Base-by-base conservation (phyloP, 306 rosid species). In the Inga oerstediana region DNA sequence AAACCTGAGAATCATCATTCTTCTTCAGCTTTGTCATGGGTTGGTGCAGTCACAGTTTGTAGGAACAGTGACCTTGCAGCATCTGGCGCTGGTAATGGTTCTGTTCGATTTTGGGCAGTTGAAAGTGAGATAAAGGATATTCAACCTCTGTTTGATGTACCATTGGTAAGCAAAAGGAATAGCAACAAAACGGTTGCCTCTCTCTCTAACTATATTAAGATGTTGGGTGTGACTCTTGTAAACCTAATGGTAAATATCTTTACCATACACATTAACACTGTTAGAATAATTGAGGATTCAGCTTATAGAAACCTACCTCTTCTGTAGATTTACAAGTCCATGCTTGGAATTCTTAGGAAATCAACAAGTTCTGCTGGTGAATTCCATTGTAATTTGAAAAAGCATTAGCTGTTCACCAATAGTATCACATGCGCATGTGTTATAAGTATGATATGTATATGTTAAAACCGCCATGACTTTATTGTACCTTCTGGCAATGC, bases 21-120 rank as follows among this genome's bases (percentile, higher is more conserved):
- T 87, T 86, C 67, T 27, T 91, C 94, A 24, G 92, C 88, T 69
- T 76, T 75, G 75, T 94, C 97, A 17, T 96, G 99, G 98, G 93
- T 96, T 80, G 90, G 97, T 87, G 92, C 97, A 9, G 88, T 94
- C 52, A 61, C 89, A 39, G 92, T 89, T 76, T 96, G 99, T 85
- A 84, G 94, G 79, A 90, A 89, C 82, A 94, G 97, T 80, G 99
- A 96, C 79, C 94, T 96, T 83, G 97, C 94, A 48, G 99, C 97
- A 79, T 92, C 98, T 69, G 98, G 97, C 62, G 99, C 98, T n/a
- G 98, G 97, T 61, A 91, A 92, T 61, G 99, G 99, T 41, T 91
- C 76, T 41, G 94, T 96, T 80, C 90, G 91, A 78, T 83, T 96
- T 79, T 96, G 97, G 98, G 82, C 89, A 84, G 27, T 92, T 81